These are phyloP conservation scores for Furcasterigmium furcatum DNA, from an alignment of 2,329 filamentous ascomycete genomes.

Conservation along the genomic window DNA sequence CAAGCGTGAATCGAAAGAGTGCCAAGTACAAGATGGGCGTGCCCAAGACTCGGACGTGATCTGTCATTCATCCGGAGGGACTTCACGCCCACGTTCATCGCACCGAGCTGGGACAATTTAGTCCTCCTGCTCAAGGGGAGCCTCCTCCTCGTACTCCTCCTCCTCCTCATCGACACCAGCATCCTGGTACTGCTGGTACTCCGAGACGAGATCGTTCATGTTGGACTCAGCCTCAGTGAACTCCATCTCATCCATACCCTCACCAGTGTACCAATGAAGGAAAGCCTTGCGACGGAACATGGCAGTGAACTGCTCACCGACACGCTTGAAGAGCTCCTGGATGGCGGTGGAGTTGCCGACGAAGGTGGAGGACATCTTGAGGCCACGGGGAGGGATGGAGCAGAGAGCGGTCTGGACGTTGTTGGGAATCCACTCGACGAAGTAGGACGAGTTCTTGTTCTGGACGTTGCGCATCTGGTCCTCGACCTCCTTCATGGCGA, in stretches of 20 bases:
- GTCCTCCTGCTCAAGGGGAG: constrained; percentile 69
- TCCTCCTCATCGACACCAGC: constrained; percentile 95
- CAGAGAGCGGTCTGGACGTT: constrained; percentile 99
- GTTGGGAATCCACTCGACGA: constrained; percentile 99
- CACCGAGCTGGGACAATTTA: constrained; percentile 19
- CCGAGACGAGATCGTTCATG: constrained; percentile 99
- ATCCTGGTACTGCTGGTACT: constrained; percentile 99
- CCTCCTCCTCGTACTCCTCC: constrained; percentile 91
- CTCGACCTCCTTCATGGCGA: constrained; percentile 99
- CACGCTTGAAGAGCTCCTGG: constrained; percentile 99
- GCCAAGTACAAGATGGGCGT: background rate
- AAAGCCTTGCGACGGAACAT: constrained; percentile 99
- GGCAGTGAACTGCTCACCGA: constrained; percentile 98
- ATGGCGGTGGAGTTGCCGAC: constrained; percentile 99
- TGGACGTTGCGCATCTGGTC: constrained; percentile 99
- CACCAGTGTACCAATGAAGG: constrained; percentile 99
- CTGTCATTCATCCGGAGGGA: too few relatives aligned
- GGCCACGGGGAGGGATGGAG: constrained; percentile 94
- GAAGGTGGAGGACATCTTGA: constrained; percentile 99
- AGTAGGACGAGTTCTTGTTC: constrained; percentile 99
- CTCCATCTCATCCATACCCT: constrained; percentile 99
- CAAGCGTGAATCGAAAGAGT: constrained; percentile 18
- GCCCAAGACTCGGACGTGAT: too few relatives aligned
- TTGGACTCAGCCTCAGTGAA: constrained; percentile 99
- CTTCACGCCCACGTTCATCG: background rate